Percentiles rank a stretch among this genome's conserved stretches.
Conservation (phyloP, 2,329 filamentous ascomycete genomes). For the Arthroderma sp. region DNA sequence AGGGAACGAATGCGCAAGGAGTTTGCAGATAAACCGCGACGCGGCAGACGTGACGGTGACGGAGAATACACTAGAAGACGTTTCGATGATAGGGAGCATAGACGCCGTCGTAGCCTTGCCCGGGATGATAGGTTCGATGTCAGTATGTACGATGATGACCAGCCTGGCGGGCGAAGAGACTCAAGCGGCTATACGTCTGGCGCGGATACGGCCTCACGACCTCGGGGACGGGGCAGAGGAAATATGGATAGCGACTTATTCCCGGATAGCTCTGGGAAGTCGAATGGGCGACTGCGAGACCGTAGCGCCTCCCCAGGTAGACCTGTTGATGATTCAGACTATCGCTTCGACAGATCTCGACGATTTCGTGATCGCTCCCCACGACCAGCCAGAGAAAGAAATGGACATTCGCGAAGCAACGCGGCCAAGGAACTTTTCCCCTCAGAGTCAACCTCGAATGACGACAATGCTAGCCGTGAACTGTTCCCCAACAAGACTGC, state of each 20-base stretch:
- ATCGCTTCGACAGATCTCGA: constrained; percentile 17
- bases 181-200: constrained; percentile 16
- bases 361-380: constrained; percentile 32
- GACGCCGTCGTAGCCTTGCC: constrained; percentile 31
- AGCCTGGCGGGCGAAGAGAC: constrained; percentile 11
- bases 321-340: constrained; percentile 29
- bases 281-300: constrained; percentile 39
- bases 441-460: constrained; percentile 13
- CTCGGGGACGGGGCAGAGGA: constrained; percentile 19
- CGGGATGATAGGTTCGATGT: constrained; percentile 53
- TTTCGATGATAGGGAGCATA: constrained; percentile 48
- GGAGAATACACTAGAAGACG: constrained; percentile 37
- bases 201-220: constrained; percentile 17
- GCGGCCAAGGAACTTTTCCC: constrained; percentile 49
- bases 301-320: constrained; percentile 50
- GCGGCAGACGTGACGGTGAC: constrained; percentile 23
- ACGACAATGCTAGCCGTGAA: constrained; percentile 30
- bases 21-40: constrained; percentile 30
- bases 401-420: constrained; percentile 24
- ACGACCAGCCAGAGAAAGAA: constrained; percentile 13
- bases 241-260: constrained; percentile 23
- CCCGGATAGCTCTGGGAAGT: constrained; percentile 19
- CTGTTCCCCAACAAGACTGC: constrained; percentile 33
- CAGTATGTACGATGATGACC: constrained; percentile 70
- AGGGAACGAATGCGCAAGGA: constrained; percentile 53